Conservation (phyloP, 2,329 filamentous ascomycete species). For the Ceratocystis alfenasii region DNA sequence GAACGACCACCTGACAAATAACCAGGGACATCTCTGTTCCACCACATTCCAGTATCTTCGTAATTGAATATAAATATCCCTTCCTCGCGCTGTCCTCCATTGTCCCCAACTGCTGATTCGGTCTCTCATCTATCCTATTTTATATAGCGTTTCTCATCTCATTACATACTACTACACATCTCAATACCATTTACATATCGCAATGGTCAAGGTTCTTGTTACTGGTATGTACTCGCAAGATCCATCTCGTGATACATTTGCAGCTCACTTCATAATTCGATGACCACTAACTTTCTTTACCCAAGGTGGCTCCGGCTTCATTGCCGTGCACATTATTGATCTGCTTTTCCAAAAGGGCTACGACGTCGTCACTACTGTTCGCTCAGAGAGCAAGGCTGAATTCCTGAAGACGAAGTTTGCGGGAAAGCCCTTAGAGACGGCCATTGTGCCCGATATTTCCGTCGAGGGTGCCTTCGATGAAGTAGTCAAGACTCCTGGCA, state of each 20-base stretch:
- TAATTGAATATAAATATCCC: background rate
- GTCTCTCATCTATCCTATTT: too few species aligned
- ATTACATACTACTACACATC: background rate
- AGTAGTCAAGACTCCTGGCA: slow-evolving; percentile 30
- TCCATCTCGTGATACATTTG: background rate
- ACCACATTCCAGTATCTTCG: background rate
- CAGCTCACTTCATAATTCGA: background rate
- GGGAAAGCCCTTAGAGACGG: slow-evolving; percentile 35
- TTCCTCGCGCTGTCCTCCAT: too few species aligned
- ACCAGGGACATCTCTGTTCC: background rate
- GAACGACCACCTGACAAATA: background rate
- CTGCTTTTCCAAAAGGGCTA: slow-evolving; percentile 41
- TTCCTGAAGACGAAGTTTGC: slow-evolving; percentile 41
- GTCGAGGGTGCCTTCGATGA: slow-evolving; percentile 60
- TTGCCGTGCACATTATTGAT: slow-evolving; percentile 44
- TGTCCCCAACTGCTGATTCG: too few species aligned
- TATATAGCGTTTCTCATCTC: background rate
- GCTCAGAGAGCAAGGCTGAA: slow-evolving; percentile 41
- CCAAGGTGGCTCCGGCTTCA: slow-evolving; percentile 41
- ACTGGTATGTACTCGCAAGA: slow-evolving; percentile 30
- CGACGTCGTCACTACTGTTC: slow-evolving; percentile 44
- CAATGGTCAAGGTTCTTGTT: slow-evolving; percentile 38
- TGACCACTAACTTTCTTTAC: background rate
- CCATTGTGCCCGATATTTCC: slow-evolving; percentile 68
- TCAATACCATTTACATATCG: slow-evolving; percentile 18